phyloP scores from a whole-genome alignment of 306 rosid genomes.

The Cicer judaicum region DNA sequence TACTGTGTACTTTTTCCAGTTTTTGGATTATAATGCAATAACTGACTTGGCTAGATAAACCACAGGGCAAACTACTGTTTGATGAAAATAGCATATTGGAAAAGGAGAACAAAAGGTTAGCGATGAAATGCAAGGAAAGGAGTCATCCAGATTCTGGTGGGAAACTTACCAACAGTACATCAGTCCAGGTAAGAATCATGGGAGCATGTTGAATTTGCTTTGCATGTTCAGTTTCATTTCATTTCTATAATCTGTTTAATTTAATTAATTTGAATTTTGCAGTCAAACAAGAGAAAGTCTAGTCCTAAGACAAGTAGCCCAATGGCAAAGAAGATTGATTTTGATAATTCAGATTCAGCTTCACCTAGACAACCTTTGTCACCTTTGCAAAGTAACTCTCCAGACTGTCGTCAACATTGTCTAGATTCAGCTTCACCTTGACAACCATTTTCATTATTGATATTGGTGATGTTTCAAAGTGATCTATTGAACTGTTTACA shows the following conservation, averaged over 20 bases:
- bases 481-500: not conserved
- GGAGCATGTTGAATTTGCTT: not conserved
- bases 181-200: conserved; percentile 69
- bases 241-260: not conserved
- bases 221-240: not conserved
- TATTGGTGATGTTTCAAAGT: not conserved
- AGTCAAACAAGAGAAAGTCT: conserved; percentile 88
- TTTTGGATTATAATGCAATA: conserved; percentile 33
- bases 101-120: conserved; percentile 68
- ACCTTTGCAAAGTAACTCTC: conserved; percentile 68
- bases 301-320: conserved; percentile 61
- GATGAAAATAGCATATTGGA: conserved; percentile 66
- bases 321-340: conserved; percentile 63
- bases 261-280: conserved; percentile 41
- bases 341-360: conserved; percentile 55
- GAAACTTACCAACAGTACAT: conserved; percentile 60
- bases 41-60: conserved; percentile 26
- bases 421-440: not conserved
- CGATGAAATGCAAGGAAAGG: conserved; percentile 60
- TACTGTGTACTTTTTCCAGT: not conserved
- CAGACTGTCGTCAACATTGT: conserved; percentile 42
- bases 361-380: conserved; percentile 67
- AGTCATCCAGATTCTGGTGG: conserved; percentile 59
- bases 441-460: not conserved
- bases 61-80: conserved; percentile 71